Conservation (phyloP, 345 rosid species). For the Carallia pectinifolia region DNA sequence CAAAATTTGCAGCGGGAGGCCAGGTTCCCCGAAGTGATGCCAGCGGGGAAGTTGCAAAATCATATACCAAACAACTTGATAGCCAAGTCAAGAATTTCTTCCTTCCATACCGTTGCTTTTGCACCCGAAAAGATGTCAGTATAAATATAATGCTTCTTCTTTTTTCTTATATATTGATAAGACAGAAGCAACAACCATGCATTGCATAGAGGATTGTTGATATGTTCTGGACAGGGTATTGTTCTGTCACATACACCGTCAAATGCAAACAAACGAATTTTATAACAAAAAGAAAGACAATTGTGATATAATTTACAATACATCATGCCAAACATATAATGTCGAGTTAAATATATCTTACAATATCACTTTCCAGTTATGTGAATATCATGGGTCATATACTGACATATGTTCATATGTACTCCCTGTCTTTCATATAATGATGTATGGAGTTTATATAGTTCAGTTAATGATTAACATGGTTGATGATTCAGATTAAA, state of each 20-base stretch:
- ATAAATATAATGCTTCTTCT: neutral
- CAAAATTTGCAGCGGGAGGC: constrained; percentile 39
- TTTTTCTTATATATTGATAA: no score
- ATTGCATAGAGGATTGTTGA: neutral
- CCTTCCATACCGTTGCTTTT: constrained; percentile 86
- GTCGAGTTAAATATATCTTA: no score
- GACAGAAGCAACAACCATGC: no score
- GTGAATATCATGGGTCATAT: neutral
- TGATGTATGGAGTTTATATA: neutral
- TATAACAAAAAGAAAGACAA: no score
- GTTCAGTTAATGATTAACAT: neutral
- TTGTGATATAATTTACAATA: no score
- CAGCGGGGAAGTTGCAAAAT: constrained; percentile 28
- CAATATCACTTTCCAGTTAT: no score
- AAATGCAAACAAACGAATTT: no score
- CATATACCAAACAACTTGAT: constrained; percentile 28
- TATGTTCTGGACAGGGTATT: neutral
- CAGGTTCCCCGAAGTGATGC: constrained; percentile 23
- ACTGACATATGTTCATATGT: neutral
- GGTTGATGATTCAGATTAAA: constrained; percentile 41
- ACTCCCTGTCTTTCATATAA: neutral
- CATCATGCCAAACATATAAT: no score
- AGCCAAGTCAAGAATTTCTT: constrained; percentile 50
- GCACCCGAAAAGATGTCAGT: constrained; percentile 73
- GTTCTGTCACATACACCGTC: neutral